These are phyloP conservation scores for Naganishia antarctica DNA, from an alignment of 768 basidiomycete species.

Conservation along the genomic window DNA sequence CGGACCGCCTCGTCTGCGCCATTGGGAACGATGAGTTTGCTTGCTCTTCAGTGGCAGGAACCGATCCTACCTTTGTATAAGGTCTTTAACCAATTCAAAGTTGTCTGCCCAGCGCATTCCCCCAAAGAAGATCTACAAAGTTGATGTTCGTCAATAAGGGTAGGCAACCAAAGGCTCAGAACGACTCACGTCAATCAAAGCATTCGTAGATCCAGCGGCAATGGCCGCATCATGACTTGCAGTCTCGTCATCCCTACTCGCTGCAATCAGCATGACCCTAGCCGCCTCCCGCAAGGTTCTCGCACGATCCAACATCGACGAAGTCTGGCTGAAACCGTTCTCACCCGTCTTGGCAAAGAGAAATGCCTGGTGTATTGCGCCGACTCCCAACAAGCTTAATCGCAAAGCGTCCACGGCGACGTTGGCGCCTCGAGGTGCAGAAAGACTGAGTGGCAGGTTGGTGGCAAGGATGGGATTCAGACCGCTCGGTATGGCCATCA, in stretches of 20 bases:
- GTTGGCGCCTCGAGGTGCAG: slow-evolving; percentile 49
- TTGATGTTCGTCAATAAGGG: too few relatives aligned
- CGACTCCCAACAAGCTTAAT: slow-evolving; percentile 51
- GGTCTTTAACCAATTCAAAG: slow-evolving; percentile 50
- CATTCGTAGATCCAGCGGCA: slow-evolving; percentile 41
- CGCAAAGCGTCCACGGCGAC: slow-evolving; percentile 52
- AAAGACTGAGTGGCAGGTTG: slow-evolving; percentile 53
- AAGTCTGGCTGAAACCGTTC: slow-evolving; percentile 35
- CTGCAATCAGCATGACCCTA: slow-evolving; percentile 49
- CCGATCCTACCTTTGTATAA: slow-evolving; percentile 47
- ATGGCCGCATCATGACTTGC: slow-evolving; percentile 37
- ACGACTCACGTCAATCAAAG: slow-evolving; percentile 44
- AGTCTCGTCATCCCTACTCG: slow-evolving; percentile 43
- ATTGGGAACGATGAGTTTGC: background rate
- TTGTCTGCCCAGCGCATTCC: slow-evolving; percentile 51
- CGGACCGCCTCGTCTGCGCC: slow-evolving; percentile 50
- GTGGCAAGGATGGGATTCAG: slow-evolving; percentile 52
- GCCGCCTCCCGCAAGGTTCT: slow-evolving; percentile 49
- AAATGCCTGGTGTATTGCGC: slow-evolving; percentile 53
- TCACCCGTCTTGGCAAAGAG: slow-evolving; percentile 48
- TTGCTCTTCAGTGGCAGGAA: background rate
- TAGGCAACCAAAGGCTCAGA: too few relatives aligned
- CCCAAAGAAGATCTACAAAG: slow-evolving; percentile 50
- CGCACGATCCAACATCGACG: slow-evolving; percentile 49
- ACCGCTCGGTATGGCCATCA: slow-evolving; percentile 52